Evolutionary conservation across 306 rosid species (phyloP).

Genomic region (Dalbergia oliveri): DNA sequence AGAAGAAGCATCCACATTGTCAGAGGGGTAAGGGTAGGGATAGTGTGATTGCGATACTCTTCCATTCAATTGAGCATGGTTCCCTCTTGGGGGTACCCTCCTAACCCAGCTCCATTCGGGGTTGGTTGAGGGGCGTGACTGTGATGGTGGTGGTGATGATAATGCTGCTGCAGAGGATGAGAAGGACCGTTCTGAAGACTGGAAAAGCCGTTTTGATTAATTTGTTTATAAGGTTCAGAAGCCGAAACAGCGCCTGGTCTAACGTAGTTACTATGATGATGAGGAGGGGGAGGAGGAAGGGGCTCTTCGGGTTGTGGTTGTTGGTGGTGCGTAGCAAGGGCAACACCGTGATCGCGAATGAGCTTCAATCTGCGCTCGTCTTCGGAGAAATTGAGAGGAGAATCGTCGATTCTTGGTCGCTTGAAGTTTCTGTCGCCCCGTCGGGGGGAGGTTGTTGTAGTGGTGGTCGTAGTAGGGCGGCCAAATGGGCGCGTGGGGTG

Average conservation of each 20-base stretch:
- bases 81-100: neutral
- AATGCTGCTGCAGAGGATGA: neutral
- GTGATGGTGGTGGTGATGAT: neutral
- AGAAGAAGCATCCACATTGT: constrained; percentile 55
- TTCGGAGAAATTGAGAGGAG: constrained; percentile 43
- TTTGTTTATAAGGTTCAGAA: neutral
- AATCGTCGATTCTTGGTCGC: constrained; percentile 68
- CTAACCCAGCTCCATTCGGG: neutral
- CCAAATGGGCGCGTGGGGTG: constrained; percentile 41
- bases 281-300: neutral
- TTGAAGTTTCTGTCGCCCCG: constrained; percentile 61
- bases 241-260: neutral
- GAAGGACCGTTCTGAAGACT: constrained; percentile 15
- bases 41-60: constrained; percentile 41
- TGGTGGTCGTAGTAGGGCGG: constrained; percentile 38
- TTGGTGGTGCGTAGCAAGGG: constrained; percentile 34
- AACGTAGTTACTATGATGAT: constrained; percentile 7
- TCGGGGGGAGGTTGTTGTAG: constrained; percentile 48
- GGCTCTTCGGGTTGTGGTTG: neutral
- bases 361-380: constrained; percentile 79
- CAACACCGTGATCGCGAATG: constrained; percentile 87
- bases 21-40: constrained; percentile 44
- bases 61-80: constrained; percentile 37
- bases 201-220: constrained; percentile 20
- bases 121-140: constrained; percentile 2